phyloP scores from a whole-genome alignment of 495 filamentous ascomycete genomes.

The Aspergillus leporis region DNA sequence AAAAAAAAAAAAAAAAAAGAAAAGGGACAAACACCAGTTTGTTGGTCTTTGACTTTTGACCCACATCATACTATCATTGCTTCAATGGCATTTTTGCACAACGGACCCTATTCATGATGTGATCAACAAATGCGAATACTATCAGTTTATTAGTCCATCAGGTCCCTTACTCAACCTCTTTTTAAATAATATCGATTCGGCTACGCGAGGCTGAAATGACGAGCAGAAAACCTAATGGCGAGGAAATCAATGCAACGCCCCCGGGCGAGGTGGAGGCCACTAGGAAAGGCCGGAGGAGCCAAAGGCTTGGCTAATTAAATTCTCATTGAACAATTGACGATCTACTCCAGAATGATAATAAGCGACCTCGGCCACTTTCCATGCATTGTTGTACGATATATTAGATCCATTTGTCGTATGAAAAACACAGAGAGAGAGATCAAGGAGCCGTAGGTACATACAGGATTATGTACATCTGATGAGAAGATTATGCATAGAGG shows the following conservation, averaged over 20 bases:
- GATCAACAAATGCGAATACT: too few relatives aligned
- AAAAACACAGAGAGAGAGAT: too few relatives aligned
- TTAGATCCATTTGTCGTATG: background rate
- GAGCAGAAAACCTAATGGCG: background rate
- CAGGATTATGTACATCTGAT: background rate
- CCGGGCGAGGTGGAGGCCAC: background rate
- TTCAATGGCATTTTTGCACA: background rate
- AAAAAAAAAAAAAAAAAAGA: slow-evolving; percentile 2
- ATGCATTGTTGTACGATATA: background rate
- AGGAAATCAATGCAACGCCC: background rate
- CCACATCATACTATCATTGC: background rate
- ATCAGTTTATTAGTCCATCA: background rate
- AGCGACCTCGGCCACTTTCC: background rate
- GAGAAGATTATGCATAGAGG: too few relatives aligned
- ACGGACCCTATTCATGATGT: too few relatives aligned
- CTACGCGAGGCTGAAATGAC: background rate
- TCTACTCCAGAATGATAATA: background rate
- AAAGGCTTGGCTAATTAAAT: slow-evolving; percentile 4
- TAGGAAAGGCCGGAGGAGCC: background rate
- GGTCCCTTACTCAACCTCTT: too few relatives aligned
- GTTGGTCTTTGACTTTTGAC: background rate
- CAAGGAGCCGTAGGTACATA: background rate
- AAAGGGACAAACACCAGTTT: background rate
- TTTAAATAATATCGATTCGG: too few relatives aligned
- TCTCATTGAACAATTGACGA: background rate